These are phyloP conservation scores for Sclerotinia spermophila DNA, from an alignment of 2,329 filamentous ascomycete genomes.

Conservation along the genomic window DNA sequence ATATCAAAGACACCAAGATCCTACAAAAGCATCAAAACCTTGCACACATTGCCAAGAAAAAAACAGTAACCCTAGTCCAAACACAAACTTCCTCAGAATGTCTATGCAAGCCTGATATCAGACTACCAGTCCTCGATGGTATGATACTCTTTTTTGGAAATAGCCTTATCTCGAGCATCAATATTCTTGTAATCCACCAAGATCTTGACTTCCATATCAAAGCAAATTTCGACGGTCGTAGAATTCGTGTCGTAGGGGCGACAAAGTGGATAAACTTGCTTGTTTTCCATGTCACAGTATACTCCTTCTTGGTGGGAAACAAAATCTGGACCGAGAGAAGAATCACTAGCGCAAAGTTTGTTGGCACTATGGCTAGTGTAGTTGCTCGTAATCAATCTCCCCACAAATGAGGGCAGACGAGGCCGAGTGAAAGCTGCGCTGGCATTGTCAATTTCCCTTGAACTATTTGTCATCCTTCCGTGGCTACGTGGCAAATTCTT, in stretches of 20 bases:
- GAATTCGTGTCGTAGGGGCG: not conserved
- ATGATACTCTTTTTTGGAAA: not conserved
- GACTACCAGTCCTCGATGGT: not conserved
- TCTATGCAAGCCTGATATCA: not conserved
- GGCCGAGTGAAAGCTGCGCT: not conserved
- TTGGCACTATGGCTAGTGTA: not conserved
- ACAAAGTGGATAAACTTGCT: not conserved
- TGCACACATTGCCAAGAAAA: no score
- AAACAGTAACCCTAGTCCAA: not conserved
- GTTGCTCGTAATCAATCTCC: not conserved
- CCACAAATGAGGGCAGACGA: not conserved
- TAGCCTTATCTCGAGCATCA: not conserved
- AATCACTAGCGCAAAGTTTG: not conserved
- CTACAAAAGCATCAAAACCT: not conserved
- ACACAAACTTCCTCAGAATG: accelerated
- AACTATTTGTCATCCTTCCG: not conserved
- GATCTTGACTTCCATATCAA: not conserved
- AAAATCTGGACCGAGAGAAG: not conserved
- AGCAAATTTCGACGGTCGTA: not conserved
- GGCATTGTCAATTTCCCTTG: not conserved
- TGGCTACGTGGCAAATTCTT: not conserved
- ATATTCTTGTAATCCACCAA: not conserved
- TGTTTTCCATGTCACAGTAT: not conserved
- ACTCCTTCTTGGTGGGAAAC: not conserved
- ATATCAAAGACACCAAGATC: not conserved